Base-by-base conservation (phyloP, 2,329 filamentous ascomycete species). In the Ophiostoma quercus region DNA sequence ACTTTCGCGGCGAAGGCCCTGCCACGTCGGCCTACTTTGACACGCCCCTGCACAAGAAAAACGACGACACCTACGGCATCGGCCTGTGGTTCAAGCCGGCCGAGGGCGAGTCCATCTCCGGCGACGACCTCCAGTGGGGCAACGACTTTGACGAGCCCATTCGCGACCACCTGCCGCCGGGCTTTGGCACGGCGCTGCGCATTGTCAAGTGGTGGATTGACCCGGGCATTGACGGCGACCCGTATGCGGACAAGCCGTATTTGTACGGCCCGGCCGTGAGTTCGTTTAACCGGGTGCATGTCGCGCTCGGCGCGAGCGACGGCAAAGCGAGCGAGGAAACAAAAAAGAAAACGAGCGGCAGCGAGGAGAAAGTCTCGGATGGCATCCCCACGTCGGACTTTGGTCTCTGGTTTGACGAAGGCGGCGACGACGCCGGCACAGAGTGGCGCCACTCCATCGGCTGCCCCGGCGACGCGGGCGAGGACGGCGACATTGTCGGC, bases 81-180 rank as follows among this genome's bases (percentile, higher is more conserved):
- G 84, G 87, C 41, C 90, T 97, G 77, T 85, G 87, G 65, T 92
- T 97, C 78, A 88, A 85, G 0, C 92, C 90, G 25, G 69, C 65
- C 12, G 34, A 51, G 3, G n/a, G 51, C 19, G 22, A 71, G 14
- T 67, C 69, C 47, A 88, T 96, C 70, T 83, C 84, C 2, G 92
- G 87, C 63, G 79, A 86, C 34, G 88, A 96, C 72, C 83, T 99
- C 2, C 88, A 97, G 69, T 97, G 97, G 75, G 95, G 94, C 60
- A 98, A 98, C 78, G 93, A 97, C 82, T 97, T 98, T 77, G 94
- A 97, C 76, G 87, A 91, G 67, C 92, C 95, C 0, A 95, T 99
- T 74, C 87, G 92, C 39, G 90, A 97, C 77, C 87, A 89, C 19
- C 83, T 99, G 1, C 94, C 95, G 0, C 92, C 92, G 0, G 93